Evolutionary conservation across 129 eudicot genomes (phyloP).

Genomic region (Saussurea involucrata): DNA sequence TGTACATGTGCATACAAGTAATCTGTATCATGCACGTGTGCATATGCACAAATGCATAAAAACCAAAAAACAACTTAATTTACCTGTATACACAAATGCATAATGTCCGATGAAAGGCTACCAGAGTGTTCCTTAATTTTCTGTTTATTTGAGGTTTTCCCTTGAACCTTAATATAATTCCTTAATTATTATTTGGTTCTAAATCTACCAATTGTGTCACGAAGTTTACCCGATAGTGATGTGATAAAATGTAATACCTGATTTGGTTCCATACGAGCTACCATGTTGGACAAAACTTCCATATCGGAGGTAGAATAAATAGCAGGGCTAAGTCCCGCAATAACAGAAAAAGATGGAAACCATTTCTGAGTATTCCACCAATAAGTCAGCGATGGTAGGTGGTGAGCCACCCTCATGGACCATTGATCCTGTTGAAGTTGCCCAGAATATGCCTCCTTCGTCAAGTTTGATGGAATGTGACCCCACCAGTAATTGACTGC

Average conservation of each 20-base stretch:
- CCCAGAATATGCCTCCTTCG: constrained; percentile 27
- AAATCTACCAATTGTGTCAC: no score
- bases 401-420: constrained; percentile 53
- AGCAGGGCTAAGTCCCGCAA: constrained; percentile 22
- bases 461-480: constrained; percentile 41
- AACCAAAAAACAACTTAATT: no score
- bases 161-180: no score
- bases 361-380: constrained; percentile 65
- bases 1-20: no score
- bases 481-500: constrained; percentile 62
- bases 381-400: constrained; percentile 50
- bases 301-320: constrained; percentile 33
- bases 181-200: no score
- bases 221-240: no score
- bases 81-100: no score
- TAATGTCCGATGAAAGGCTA: no score
- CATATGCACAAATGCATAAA: no score
- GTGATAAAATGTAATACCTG: neutral
- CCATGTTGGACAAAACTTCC: constrained; percentile 25
- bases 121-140: no score
- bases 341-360: constrained; percentile 38
- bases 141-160: no score
- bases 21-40: no score
- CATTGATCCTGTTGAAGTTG: constrained; percentile 46
- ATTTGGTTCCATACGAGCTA: neutral